Evolutionary conservation across 306 rosid genomes (phyloP), one percentile per base, ranked within the genome.

Genomic region (Potentilla sterilis): DNA sequence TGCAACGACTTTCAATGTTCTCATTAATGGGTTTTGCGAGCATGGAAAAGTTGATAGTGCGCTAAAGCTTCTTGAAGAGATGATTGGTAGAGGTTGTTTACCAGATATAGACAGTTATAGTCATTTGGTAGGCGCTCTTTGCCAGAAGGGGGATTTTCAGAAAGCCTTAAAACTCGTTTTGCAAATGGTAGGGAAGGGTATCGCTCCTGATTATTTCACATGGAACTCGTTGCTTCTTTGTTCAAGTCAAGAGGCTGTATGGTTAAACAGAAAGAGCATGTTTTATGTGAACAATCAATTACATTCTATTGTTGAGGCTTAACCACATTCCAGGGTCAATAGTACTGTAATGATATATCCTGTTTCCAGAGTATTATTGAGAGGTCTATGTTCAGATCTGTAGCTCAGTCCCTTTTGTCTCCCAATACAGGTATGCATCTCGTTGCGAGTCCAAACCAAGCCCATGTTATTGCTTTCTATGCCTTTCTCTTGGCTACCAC

Each of bases 41-140:
- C 84, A 81, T 66, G 91, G 87, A 42, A 88, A 83, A 85, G 79
- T 80, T 73, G 85, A 78, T 9, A 67, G 77, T 83, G 96, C 81
- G 37, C 67, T 90, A 78, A 90, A 84, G 77, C 80, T 89, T 63
- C 68, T 86, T 70, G 89, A 88, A 69, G 93, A 88, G 79, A 80
- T 92, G 74, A 74, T 76, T 52, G 80, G 79, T 69, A 87, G 90
- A 84, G 93, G 90, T 22, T 88, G 90, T 79, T 71, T 42, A 43
- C 86, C 84, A 6, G 78, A 85, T 59, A 24, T 69, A 48, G 81
- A 74, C 73, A 88, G 89, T 73, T 88, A 86, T 74, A 79, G 81
- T 73, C 77, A 82, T 38, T 70, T 86, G 81, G 76, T 92, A 67
- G 80, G 81, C 35, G 87, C 63, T 16, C 54, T 83, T 47, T 87